Evolutionary conservation across 129 eudicot species (phyloP).

Genomic region (Tagetes patula): DNA sequence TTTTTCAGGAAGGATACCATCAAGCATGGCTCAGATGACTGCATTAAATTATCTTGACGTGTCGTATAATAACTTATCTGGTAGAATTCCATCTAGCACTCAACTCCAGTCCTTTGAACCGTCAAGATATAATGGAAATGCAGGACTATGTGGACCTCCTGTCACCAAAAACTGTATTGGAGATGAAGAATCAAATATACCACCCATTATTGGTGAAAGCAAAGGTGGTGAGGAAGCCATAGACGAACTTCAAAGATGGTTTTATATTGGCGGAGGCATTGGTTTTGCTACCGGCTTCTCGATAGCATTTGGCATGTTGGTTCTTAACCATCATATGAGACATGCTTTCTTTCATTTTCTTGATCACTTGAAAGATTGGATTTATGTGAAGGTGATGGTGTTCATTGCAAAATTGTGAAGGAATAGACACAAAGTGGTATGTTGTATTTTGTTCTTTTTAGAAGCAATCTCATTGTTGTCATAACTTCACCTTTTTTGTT

Average conservation of each 20-base stretch:
- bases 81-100: conserved; percentile 35
- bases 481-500: too few species aligned
- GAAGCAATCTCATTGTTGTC: too few species aligned
- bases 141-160: conserved; percentile 34
- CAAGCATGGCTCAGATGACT: conserved; percentile 19
- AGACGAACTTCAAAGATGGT: conserved; percentile 14
- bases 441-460: too few species aligned
- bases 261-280: conserved; percentile 19
- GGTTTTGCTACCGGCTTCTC: conserved; percentile 28
- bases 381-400: too few species aligned
- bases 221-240: neutral
- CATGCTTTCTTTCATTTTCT: too few species aligned
- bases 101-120: conserved; percentile 32
- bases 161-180: conserved; percentile 15
- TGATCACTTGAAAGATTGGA: too few species aligned
- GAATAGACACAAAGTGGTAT: too few species aligned
- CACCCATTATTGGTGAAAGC: neutral
- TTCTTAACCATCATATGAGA: neutral
- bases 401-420: neutral
- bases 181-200: neutral
- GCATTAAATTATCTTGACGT: conserved; percentile 22
- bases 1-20: conserved; percentile 32
- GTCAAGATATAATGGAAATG: neutral
- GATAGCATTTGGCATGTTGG: conserved; percentile 9
- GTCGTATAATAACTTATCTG: conserved; percentile 6